These are phyloP conservation scores for Sherardia arvensis DNA, from an alignment of 257 asterid species.

Conservation along the genomic window DNA sequence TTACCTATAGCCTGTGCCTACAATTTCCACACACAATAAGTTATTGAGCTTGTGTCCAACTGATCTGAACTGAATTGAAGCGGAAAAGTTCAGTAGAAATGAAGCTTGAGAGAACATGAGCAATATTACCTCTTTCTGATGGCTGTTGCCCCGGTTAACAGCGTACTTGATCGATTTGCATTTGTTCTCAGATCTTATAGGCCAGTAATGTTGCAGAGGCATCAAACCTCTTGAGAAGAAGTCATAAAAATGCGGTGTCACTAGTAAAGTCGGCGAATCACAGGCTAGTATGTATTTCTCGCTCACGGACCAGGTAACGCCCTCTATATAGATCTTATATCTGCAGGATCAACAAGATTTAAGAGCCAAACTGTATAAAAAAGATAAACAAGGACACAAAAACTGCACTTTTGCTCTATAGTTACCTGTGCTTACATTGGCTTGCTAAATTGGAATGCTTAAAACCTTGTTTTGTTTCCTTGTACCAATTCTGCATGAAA, in stretches of 20 bases:
- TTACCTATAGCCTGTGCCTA: constrained; percentile 73
- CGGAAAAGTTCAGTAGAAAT: too few relatives aligned
- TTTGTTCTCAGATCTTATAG: constrained; percentile 47
- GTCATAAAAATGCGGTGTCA: constrained; percentile 58
- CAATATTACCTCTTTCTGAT: constrained; percentile 34
- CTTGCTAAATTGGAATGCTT: constrained; percentile 63
- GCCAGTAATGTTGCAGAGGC: constrained; percentile 90
- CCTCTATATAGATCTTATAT: constrained; percentile 82
- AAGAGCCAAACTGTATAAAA: not conserved
- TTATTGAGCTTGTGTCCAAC: too few relatives aligned
- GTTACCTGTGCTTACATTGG: constrained; percentile 77
- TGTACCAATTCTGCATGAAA: constrained; percentile 39
- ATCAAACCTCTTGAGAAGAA: constrained; percentile 74
- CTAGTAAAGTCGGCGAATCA: constrained; percentile 53
- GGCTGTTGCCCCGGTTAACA: constrained; percentile 79
- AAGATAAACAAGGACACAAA: not conserved
- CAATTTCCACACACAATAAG: not conserved
- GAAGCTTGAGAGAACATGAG: not conserved
- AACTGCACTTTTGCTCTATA: not conserved
- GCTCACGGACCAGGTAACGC: constrained; percentile 91
- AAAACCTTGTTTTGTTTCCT: constrained; percentile 51
- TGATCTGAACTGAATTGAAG: too few relatives aligned
- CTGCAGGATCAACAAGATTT: constrained; percentile 20
- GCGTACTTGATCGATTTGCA: constrained; percentile 77
- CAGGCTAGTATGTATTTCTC: constrained; percentile 89